A percentile compares a stretch with the other conserved stretches of the same genome.
These are phyloP conservation scores for Grigorovia humatica DNA, from an alignment of 805 yeast species.

Conservation along the genomic window DNA sequence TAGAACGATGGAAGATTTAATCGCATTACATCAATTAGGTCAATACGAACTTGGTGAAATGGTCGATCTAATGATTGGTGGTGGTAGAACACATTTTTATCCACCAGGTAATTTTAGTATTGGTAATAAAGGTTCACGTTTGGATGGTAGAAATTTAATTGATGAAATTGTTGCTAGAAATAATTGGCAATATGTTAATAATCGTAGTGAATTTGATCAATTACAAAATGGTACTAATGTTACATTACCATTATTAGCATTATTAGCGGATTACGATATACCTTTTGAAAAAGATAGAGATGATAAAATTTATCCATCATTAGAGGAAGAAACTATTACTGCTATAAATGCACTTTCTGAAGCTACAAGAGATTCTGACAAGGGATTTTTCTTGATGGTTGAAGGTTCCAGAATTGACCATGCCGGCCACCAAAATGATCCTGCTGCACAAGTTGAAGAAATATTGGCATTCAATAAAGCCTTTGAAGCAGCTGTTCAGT, in stretches of 20 bases:
- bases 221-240: conserved; percentile 50
- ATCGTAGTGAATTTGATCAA: conserved; percentile 48
- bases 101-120: conserved; percentile 32
- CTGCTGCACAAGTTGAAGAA: conserved; percentile 89
- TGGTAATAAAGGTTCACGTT: conserved; percentile 46
- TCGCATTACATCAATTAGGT: conserved; percentile 83
- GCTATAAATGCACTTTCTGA: conserved; percentile 60
- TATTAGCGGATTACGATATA: conserved; percentile 66
- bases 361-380: conserved; percentile 61
- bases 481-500: conserved; percentile 61
- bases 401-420: conserved; percentile 95
- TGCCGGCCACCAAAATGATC: conserved; percentile 90
- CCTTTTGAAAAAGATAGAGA: conserved; percentile 80
- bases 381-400: conserved; percentile 77
- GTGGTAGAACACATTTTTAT: conserved; percentile 79
- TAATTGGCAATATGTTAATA: conserved; percentile 65
- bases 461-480: conserved; percentile 81
- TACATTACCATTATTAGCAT: conserved; percentile 64
- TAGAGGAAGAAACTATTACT: conserved; percentile 66
- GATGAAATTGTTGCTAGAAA: conserved; percentile 42
- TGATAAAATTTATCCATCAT: conserved; percentile 51
- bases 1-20: conserved; percentile 71
- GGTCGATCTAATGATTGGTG: conserved; percentile 82
- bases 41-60: conserved; percentile 65
- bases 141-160: conserved; percentile 59